Evolutionary conservation across 306 rosid species (phyloP).

Genomic region (apple (Malus domestica)): DNA sequence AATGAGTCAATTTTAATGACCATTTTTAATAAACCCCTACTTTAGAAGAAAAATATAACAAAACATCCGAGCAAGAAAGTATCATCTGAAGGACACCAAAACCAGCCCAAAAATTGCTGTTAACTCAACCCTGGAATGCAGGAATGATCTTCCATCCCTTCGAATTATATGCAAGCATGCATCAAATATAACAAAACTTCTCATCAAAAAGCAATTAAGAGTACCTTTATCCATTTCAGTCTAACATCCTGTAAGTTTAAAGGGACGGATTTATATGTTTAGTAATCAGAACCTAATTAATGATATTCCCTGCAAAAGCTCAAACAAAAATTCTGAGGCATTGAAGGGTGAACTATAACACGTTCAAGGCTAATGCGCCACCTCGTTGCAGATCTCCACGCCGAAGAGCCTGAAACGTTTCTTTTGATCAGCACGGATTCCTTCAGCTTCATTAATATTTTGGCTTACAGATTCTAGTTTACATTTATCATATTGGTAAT

Average conservation of each 20-base stretch:
- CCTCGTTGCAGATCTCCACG: neutral
- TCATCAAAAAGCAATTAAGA: neutral
- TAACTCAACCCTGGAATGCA: neutral
- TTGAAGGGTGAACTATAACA: neutral
- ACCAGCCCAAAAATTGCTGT: neutral
- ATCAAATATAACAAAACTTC: neutral
- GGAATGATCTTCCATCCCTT: neutral
- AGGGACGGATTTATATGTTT: neutral
- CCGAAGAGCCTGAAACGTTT: neutral
- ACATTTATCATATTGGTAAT: neutral
- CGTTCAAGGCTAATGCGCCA: neutral
- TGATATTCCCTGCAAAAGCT: neutral
- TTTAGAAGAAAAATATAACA: too few species aligned
- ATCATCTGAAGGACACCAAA: neutral
- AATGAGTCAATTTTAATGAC: too few species aligned
- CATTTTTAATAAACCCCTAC: too few species aligned
- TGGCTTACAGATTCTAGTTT: neutral
- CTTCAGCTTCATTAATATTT: neutral
- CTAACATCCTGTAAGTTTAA: neutral
- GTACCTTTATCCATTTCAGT: neutral
- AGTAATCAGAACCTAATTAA: neutral
- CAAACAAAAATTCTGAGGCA: conserved; percentile 5
- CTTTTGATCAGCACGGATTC: neutral
- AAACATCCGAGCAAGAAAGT: neutral
- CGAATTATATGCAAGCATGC: neutral